phyloP scores from a whole-genome alignment of 768 basidiomycete genomes.

The Boletus subcaerulescens region DNA sequence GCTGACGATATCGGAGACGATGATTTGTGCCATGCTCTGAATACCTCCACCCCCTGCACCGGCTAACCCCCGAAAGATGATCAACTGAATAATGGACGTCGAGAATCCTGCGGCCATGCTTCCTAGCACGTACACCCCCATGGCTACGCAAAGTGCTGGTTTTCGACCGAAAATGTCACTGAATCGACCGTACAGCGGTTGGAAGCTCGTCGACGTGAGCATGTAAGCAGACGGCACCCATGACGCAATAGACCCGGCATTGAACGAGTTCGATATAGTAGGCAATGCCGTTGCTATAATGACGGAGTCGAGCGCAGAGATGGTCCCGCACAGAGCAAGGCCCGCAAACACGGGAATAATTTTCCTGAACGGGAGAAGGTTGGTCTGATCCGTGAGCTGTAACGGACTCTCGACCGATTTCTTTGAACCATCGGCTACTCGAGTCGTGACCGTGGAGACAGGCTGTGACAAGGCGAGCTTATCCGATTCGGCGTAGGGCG shows the following conservation, averaged over 20 bases:
- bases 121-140: slow-evolving; percentile 64
- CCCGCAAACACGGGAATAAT: slow-evolving; percentile 61
- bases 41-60: slow-evolving; percentile 73
- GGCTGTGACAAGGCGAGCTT: slow-evolving; percentile 1
- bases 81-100: slow-evolving; percentile 60
- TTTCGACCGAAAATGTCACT: slow-evolving; percentile 71
- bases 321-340: slow-evolving; percentile 57
- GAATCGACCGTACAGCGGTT: slow-evolving; percentile 55
- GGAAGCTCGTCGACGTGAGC: slow-evolving; percentile 46
- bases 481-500: not conserved
- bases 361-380: slow-evolving; percentile 64
- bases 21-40: slow-evolving; percentile 65
- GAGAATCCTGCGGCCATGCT: slow-evolving; percentile 67
- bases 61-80: slow-evolving; percentile 64
- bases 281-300: slow-evolving; percentile 75
- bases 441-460: slow-evolving; percentile 3
- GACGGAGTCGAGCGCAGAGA: slow-evolving; percentile 66
- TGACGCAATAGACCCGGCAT: slow-evolving; percentile 43
- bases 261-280: slow-evolving; percentile 62
- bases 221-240: slow-evolving; percentile 78
- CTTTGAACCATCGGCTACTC: not conserved
- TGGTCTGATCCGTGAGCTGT: slow-evolving; percentile 69
- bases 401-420: not conserved
- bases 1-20: slow-evolving; percentile 70
- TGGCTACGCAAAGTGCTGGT: slow-evolving; percentile 50